These are phyloP conservation scores for Tolypocladium pustulatum DNA, from an alignment of 2,329 filamentous ascomycete genomes.

Conservation along the genomic window DNA sequence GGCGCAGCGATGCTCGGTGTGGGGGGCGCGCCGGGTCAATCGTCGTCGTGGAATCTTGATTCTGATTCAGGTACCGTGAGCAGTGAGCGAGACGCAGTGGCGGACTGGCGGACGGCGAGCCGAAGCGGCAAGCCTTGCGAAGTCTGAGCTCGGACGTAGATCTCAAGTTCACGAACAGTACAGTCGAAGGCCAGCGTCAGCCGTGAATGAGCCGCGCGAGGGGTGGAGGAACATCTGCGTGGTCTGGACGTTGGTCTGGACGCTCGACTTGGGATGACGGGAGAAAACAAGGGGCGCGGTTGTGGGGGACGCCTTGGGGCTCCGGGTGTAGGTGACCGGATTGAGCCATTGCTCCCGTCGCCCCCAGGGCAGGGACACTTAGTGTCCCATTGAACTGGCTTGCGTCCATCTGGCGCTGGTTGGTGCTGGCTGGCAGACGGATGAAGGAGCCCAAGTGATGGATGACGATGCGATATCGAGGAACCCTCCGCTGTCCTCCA, in stretches of 20 bases:
- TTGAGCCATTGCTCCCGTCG: neutral
- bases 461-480: slow-evolving; percentile 11
- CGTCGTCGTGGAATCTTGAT: neutral
- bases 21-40: neutral
- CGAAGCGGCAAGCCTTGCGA: neutral
- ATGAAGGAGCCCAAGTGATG: neutral
- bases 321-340: neutral
- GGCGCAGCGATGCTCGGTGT: neutral
- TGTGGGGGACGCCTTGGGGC: neutral
- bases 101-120: neutral
- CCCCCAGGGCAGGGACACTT: neutral
- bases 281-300: neutral
- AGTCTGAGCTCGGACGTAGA: too few relatives aligned
- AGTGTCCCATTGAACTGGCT: neutral
- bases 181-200: neutral
- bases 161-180: neutral
- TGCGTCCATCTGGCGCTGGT: neutral
- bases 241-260: neutral
- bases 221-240: neutral
- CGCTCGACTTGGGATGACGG: neutral
- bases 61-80: neutral
- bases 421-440: neutral
- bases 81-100: neutral
- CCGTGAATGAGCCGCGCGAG: neutral
- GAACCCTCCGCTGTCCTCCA: slow-evolving; percentile 7